Base-by-base conservation (phyloP, 1,284 basidiomycete genomes). In the Sporisorium graminicola region DNA sequence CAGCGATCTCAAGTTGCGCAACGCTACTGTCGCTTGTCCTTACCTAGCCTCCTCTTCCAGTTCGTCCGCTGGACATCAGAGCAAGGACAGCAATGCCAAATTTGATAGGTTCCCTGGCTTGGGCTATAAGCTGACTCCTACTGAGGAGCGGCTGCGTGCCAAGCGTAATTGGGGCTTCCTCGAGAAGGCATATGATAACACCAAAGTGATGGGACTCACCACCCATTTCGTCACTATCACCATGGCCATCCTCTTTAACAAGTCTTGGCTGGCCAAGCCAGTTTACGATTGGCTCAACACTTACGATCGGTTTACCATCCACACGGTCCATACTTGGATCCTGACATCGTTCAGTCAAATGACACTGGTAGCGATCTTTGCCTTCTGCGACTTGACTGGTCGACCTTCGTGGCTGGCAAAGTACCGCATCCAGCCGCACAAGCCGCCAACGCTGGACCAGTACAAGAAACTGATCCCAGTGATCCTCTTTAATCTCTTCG, bases 161-260 rank as follows among this genome's bases (percentile, higher is more conserved):
- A 54, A 54, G 37, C 52, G 52, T n/a, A 54, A 54, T n/a, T 54
- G 52, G 52, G 52, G 52, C 35, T 54, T 54, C 52, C 33, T 54
- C 7, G 52, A 54, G 37, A 40, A 14, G 20, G 52, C 37, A 7
- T 54, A 54, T 33, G 52, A 54, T n/a, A 54, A 54, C 35, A 37
- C 52, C 20, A 54, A 54, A 35, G 52, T 54, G 16, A 54, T 54
- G 52, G 52, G 52, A 8, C 33, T 54, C 35, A 54, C 52, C n/a
- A 27, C 52, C 10, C 52, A 54, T 22, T 20, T 54, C 24, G 52
- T 42, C 52, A 54, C 52, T 7, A 54, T 54, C 37, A 54, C 52
- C 52, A 54, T 54, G 52, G 52, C 52, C 52, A 54, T 54, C 52
- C 20, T 54, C 52, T 54, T 54, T n/a, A 54, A 54, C 52, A 54